Base-by-base conservation (phyloP, 148 eudicot genomes). In the Heliamphora exappendiculata region DNA sequence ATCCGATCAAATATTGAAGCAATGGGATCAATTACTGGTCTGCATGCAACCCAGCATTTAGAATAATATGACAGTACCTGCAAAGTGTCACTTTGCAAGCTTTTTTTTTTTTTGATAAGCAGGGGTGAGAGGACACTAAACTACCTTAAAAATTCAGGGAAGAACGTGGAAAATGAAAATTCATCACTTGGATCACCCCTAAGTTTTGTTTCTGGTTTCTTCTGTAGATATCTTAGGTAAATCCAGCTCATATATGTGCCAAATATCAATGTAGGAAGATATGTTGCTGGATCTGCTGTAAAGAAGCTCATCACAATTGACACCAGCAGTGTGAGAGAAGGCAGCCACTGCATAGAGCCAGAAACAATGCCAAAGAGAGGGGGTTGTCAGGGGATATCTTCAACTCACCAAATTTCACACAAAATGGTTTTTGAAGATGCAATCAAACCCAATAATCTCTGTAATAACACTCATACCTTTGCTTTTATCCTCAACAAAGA, bases 161-260 rank as follows among this genome's bases (percentile, higher is more conserved):
- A 92, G 78, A 95, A 95, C 22, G 89, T 81, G 80, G 97, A 88
- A 81, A 95, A 92, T 28, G 97, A 81, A 87, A 95, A 95, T 83
- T 95, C 98, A 83, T 95, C 96, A 81, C 97, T 95, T 82, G 97
- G 97, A 76, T 95, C 98, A 77, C 98, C 98, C 88, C 82, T 89
- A 58, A 91, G 84, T 78, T 86, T 89, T 63, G 96, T 91, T 82
- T 95, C 98, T 82, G 89, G 81, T 72, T 88, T 91, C 57, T 79
- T 95, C 83, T 92, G 98, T 75, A 90, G 78, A 79, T 89, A 95
- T 86, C 98, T 88, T 60, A 95, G 90, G 87, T 95, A 95, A 68
- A 92, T 85, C 98, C 98, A 95, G 80, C 98, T 89, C 78, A 88
- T 82, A 79, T 95, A 95, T 70, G 96, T 87, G 77, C 98, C 98